Base-by-base conservation (phyloP, 345 rosid species). In the Pistacia atlantica region DNA sequence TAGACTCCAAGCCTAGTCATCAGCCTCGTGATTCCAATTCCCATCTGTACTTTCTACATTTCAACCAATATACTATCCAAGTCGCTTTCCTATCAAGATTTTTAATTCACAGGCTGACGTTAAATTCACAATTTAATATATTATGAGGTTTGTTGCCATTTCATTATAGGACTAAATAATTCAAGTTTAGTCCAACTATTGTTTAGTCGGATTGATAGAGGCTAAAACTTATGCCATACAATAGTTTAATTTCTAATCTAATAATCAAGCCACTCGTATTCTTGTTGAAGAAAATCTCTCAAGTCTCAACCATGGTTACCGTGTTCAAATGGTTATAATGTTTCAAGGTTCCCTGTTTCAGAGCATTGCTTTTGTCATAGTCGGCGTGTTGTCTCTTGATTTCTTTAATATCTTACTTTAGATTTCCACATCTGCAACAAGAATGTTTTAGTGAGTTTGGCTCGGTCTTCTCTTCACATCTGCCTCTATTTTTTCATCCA, bases 371-470 rank as follows among this genome's bases (percentile, higher is more conserved):
- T 38, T 68, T 69, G 75, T 76, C 84, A 80, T 25, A 58, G 80
- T 73, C 77, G 18, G 77, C 64, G 22, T 46, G 51, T 66, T 77
- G 14, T 54, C 51, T 35, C 56, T 20, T 54, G 35, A 46, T 75
- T 71, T 70, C 73, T 77, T 75, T 38, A 55, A 38, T 54, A 55
- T 35, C 38, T 13, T 48, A 65, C 0, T 46, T 54, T 37, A 20
- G 83, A 77, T 67, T 42, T 42, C 61, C 71, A 67, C 67, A 65
- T 70, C 63, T 67, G 77, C 73, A 65, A 69, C 81, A 79, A 74
- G 14, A 81, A 76, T 76, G 45, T 71, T 78, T 55, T 79, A 65
- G 49, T 52, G 7, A 46, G 72, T 79, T 78, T 79, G 85, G 83
- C 79, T 74, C 11, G 64, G 80, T 82, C 83, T 73, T 79, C 75